phyloP scores from a whole-genome alignment of 1,139 yeast species.

The Debaryomyces udenii region DNA sequence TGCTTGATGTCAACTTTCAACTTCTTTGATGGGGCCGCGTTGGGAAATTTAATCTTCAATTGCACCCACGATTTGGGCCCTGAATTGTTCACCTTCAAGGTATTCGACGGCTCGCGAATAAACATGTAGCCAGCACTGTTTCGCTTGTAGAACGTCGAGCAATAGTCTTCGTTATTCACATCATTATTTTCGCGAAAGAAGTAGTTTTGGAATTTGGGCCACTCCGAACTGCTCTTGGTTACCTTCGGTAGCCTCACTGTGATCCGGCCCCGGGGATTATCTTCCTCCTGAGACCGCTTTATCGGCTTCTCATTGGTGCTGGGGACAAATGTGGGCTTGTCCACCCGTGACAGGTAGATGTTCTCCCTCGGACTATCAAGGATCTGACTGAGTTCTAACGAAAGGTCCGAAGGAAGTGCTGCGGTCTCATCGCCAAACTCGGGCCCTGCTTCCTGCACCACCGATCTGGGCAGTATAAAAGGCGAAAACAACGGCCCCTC shows the following conservation, averaged over 20 bases:
- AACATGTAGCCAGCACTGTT: constrained; percentile 43
- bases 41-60: constrained; percentile 26
- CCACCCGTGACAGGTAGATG: constrained; percentile 25
- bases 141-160: constrained; percentile 41
- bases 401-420: too few species aligned
- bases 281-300: neutral
- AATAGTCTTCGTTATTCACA: constrained; percentile 25
- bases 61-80: constrained; percentile 35
- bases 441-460: neutral
- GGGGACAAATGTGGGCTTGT: constrained; percentile 31
- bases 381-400: neutral
- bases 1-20: constrained; percentile 32
- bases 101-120: constrained; percentile 34
- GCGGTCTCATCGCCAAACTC: too few species aligned
- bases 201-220: constrained; percentile 1
- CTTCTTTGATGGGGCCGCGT: constrained; percentile 16
- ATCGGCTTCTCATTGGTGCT: constrained; percentile 4
- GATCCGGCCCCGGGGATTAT: neutral
- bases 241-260: constrained; percentile 3
- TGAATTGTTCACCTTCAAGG: constrained; percentile 31
- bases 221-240: neutral
- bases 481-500: constrained; percentile 13
- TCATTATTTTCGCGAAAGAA: constrained; percentile 6
- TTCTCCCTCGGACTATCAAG: constrained; percentile 13
- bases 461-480: constrained; percentile 5